Conservation (phyloP, 169 alveolate species). For the Eimeria maxima region DNA sequence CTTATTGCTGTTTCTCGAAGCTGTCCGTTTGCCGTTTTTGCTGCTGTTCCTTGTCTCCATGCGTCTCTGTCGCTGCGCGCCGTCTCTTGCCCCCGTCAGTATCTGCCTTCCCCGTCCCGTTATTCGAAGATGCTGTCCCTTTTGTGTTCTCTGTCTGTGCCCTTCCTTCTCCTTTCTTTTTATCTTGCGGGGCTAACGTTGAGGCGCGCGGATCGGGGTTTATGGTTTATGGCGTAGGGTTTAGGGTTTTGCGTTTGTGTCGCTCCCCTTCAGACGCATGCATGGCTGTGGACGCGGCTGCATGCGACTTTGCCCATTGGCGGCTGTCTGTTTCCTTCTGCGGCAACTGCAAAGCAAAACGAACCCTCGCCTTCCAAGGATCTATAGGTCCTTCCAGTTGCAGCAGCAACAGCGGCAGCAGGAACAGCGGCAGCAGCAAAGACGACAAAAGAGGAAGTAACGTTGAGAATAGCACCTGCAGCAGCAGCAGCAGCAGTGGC, state of each 20-base stretch:
- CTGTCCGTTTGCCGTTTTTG: neutral
- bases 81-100: too few species aligned
- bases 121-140: too few species aligned
- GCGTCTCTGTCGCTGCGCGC: too few species aligned
- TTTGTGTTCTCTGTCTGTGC: too few species aligned
- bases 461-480: too few species aligned
- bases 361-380: neutral
- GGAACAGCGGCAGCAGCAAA: neutral
- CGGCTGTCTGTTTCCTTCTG: constrained; percentile 33
- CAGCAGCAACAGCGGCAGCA: constrained; percentile 19
- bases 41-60: neutral
- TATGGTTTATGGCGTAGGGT: neutral
- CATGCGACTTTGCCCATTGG: constrained; percentile 46
- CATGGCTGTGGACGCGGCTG: constrained; percentile 45
- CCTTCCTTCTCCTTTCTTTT: too few species aligned
- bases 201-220: neutral
- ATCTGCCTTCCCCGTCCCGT: too few species aligned
- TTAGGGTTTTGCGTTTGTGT: neutral
- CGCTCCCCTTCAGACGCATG: constrained; percentile 14
- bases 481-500: neutral
- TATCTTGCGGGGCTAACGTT: neutral
- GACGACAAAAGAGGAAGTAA: too few species aligned
- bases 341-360: neutral
- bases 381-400: neutral
- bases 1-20: neutral